phyloP scores from a whole-genome alignment of 345 rosid genomes.

The Salix arbutifolia region DNA sequence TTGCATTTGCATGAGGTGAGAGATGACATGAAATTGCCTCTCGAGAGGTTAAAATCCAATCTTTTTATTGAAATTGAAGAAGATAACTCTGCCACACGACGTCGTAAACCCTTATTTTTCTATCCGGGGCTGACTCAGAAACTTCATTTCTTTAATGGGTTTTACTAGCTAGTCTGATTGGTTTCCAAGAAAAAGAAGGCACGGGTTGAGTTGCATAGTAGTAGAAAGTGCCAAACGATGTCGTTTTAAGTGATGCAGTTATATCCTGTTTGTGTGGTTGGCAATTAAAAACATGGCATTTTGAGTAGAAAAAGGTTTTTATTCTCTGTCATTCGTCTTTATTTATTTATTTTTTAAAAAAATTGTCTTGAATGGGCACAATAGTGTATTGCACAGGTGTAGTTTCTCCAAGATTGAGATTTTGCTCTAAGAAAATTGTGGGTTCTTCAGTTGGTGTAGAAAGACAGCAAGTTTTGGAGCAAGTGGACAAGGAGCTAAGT shows the following conservation, averaged over 20 bases:
- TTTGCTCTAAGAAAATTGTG: constrained; percentile 16
- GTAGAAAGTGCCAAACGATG: not conserved
- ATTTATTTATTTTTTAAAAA: not conserved
- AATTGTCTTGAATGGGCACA: constrained; percentile 38
- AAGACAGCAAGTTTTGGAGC: constrained; percentile 47
- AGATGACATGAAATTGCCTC: constrained; percentile 38
- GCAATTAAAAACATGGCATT: not conserved
- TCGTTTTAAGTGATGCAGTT: not conserved
- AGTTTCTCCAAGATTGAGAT: constrained; percentile 16
- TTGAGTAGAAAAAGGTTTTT: not conserved
- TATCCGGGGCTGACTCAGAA: not conserved
- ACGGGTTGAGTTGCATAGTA: not conserved
- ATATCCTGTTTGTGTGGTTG: constrained; percentile 19
- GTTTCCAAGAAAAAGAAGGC: not conserved
- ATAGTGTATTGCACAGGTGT: constrained; percentile 28
- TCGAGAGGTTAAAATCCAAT: constrained; percentile 41
- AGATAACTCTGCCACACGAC: constrained; percentile 11
- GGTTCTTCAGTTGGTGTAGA: constrained; percentile 42
- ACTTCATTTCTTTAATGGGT: constrained; percentile 10
- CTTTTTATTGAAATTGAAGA: constrained; percentile 30
- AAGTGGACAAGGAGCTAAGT: constrained; percentile 60
- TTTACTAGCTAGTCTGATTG: not conserved
- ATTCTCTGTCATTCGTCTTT: not conserved
- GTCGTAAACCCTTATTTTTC: constrained; percentile 10
- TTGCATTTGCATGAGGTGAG: constrained; percentile 43